Percentiles rank a stretch among this genome's conserved stretches.
Evolutionary conservation across 129 eudicot genomes (phyloP).

Genomic region (Chrysanthemum lavandulifolium): DNA sequence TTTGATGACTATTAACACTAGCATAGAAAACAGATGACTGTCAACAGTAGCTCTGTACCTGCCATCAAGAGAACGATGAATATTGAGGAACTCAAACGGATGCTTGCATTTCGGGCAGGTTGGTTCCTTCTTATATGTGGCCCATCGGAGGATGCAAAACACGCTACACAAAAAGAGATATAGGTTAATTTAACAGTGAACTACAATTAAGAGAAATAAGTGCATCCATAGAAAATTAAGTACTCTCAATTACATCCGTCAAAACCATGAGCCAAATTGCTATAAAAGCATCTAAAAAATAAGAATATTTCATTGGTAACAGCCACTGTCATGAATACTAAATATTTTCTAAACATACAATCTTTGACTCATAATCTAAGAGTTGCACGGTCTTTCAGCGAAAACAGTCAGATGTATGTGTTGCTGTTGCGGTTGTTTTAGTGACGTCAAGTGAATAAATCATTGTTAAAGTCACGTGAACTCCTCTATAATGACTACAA

Average conservation of each 20-base stretch:
- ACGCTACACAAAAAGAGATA: slow-evolving; percentile 40
- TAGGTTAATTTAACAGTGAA: neutral
- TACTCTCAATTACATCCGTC: neutral
- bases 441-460: neutral
- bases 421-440: neutral
- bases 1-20: neutral
- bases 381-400: neutral
- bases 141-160: slow-evolving; percentile 86
- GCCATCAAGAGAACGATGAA: slow-evolving; percentile 87
- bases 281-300: neutral
- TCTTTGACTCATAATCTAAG: too few species aligned
- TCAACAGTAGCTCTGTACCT: slow-evolving; percentile 39
- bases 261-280: neutral
- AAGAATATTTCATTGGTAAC: neutral
- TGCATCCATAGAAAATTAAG: neutral
- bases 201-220: neutral
- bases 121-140: slow-evolving; percentile 74
- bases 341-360: neutral
- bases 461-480: neutral
- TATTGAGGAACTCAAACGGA: slow-evolving; percentile 65
- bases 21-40: neutral
- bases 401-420: neutral
- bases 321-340: neutral
- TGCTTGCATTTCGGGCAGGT: slow-evolving; percentile 88
- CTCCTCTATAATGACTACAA: neutral